phyloP scores from a whole-genome alignment of 1,284 basidiomycete species.

The Rugiboletus extremiorientalis region DNA sequence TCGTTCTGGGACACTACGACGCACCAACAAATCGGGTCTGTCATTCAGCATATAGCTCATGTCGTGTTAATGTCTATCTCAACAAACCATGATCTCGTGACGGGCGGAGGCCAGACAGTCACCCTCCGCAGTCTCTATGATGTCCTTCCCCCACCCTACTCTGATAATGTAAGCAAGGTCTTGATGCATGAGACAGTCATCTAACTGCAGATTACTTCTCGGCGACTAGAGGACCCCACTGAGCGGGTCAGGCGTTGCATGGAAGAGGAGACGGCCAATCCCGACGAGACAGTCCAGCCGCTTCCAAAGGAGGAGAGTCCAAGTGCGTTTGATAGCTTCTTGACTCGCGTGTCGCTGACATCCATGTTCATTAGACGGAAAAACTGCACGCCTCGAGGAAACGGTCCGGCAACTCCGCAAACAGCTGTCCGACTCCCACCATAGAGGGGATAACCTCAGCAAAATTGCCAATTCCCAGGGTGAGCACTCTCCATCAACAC shows the following conservation, averaged over 20 bases:
- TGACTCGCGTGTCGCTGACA: too few relatives aligned
- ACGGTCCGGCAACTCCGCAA: too few relatives aligned
- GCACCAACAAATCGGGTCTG: too few relatives aligned
- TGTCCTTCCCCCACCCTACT: neutral
- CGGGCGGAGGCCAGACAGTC: neutral
- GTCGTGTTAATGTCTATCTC: neutral
- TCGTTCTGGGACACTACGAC: constrained; percentile 10
- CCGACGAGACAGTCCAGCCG: neutral
- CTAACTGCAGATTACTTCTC: neutral
- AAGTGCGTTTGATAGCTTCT: too few relatives aligned
- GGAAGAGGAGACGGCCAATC: neutral
- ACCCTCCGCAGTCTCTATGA: neutral
- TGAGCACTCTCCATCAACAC: too few relatives aligned
- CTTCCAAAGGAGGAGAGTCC: neutral
- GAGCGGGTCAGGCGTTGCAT: too few relatives aligned
- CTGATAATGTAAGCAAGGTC: neutral
- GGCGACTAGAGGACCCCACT: too few relatives aligned
- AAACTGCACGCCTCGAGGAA: too few relatives aligned
- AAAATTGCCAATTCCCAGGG: too few relatives aligned
- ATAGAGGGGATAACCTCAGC: too few relatives aligned
- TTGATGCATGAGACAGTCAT: neutral
- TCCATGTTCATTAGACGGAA: too few relatives aligned
- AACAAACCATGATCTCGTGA: neutral
- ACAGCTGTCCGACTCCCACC: too few relatives aligned
- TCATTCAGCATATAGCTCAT: neutral